A percentile compares a stretch with the other conserved stretches of the same genome.
These are phyloP conservation scores for Pseudozyma sp. DNA, from an alignment of 1,284 basidiomycete species.

Conservation along the genomic window DNA sequence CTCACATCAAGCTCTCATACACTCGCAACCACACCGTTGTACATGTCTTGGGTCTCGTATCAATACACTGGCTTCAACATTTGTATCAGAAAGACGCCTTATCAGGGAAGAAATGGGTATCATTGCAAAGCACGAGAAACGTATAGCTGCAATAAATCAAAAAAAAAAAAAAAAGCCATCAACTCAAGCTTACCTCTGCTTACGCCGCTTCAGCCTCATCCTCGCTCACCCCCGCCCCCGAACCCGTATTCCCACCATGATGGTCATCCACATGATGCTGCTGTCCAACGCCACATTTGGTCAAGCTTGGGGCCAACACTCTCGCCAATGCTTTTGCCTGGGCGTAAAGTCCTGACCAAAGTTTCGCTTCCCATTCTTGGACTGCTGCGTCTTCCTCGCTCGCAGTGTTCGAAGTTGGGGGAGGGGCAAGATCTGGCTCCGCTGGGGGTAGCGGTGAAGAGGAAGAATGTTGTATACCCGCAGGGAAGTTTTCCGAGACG, in stretches of 20 bases:
- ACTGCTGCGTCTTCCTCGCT: background rate
- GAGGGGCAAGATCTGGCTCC: background rate
- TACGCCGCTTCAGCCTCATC: conserved; percentile 22
- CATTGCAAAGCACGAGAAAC: background rate
- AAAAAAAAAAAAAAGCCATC: background rate
- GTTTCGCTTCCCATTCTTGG: conserved; percentile 20
- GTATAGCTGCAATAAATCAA: conserved; percentile 16
- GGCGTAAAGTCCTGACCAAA: conserved; percentile 36
- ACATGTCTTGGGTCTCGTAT: too few species aligned
- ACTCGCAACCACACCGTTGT: too few species aligned
- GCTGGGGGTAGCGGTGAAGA: too few species aligned
- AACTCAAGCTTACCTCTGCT: too few species aligned
- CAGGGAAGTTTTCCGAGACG: conserved; percentile 33
- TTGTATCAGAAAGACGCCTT: too few species aligned
- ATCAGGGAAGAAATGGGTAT: too few species aligned
- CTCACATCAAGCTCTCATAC: too few species aligned
- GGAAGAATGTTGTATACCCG: too few species aligned
- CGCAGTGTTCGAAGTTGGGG: background rate
- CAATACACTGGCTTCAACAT: too few species aligned
- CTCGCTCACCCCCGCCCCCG: conserved; percentile 29
- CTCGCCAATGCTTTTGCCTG: conserved; percentile 45
- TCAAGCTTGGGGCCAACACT: conserved; percentile 36
- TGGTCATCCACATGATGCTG: conserved; percentile 16
- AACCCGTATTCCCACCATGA: conserved; percentile 5
- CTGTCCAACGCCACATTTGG: conserved; percentile 32